Percentiles rank a stretch among this genome's conserved stretches.
These are phyloP conservation scores for Sordariomycetes sp. DNA, from an alignment of 2,329 filamentous ascomycete species.

Conservation along the genomic window DNA sequence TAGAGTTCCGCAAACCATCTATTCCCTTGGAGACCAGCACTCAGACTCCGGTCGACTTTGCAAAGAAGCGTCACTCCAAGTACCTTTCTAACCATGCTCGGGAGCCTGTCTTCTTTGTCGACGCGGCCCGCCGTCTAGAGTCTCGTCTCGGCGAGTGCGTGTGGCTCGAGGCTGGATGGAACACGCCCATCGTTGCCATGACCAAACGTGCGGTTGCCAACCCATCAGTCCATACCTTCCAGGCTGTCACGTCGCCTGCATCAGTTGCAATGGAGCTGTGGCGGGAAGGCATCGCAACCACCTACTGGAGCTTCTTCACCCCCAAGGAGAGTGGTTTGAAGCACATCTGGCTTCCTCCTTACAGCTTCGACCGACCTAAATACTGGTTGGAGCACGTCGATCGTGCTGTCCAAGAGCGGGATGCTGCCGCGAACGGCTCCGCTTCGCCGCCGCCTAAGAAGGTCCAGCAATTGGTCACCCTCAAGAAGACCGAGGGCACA, in stretches of 20 bases:
- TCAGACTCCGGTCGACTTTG: neutral
- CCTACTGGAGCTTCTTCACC: slow-evolving; percentile 9
- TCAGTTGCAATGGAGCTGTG: slow-evolving; percentile 4
- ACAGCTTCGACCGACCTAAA: slow-evolving; percentile 8
- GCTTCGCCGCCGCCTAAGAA: neutral
- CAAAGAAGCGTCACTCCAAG: neutral
- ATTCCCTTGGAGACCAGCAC: slow-evolving; percentile 8
- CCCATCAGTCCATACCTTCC: slow-evolving; percentile 6
- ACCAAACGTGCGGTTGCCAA: slow-evolving; percentile 7
- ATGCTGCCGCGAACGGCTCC: neutral
- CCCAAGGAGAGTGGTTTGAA: slow-evolving; percentile 5
- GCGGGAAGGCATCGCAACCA: slow-evolving; percentile 5
- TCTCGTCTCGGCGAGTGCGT: slow-evolving; percentile 5
- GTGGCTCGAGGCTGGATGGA: slow-evolving; percentile 9
- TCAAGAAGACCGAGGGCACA: neutral
- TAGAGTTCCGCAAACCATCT: slow-evolving; percentile 5
- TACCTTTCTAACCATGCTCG: slow-evolving; percentile 8
- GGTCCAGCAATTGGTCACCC: neutral
- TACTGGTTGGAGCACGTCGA: slow-evolving; percentile 8
- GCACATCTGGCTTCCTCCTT: slow-evolving; percentile 10
- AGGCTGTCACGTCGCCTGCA: slow-evolving; percentile 5
- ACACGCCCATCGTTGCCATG: slow-evolving; percentile 8
- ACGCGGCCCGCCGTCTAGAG: slow-evolving; percentile 7
- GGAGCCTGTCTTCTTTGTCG: slow-evolving; percentile 8
- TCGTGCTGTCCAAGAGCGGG: slow-evolving; percentile 3